These are phyloP conservation scores for Apiospora aurea DNA, from an alignment of 2,329 filamentous ascomycete genomes.

Conservation along the genomic window DNA sequence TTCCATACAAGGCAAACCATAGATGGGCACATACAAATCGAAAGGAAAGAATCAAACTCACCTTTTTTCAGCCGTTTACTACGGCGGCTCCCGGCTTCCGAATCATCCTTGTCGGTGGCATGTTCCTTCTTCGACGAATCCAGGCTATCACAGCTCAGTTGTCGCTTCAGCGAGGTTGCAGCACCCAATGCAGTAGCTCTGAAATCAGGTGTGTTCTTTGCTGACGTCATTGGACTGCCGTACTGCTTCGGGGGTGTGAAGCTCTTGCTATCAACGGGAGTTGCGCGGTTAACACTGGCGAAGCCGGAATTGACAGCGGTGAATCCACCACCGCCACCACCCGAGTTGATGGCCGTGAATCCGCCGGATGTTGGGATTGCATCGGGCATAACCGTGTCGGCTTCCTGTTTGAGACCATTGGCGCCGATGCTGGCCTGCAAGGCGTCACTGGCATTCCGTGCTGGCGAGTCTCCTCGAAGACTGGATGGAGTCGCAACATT, in stretches of 20 bases:
- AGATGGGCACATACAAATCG: neutral
- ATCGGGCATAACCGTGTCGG: conserved; percentile 57
- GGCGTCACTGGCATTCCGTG: conserved; percentile 61
- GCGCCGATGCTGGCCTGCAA: conserved; percentile 54
- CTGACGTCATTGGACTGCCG: conserved; percentile 68
- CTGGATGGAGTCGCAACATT: conserved; percentile 65
- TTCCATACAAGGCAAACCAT: neutral
- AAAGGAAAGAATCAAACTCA: conserved; percentile 48
- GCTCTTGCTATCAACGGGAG: conserved; percentile 58
- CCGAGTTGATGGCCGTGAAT: conserved; percentile 66
- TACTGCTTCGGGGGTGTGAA: conserved; percentile 67
- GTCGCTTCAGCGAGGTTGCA: conserved; percentile 76
- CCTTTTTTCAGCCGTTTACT: conserved; percentile 94
- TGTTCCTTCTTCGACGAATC: conserved; percentile 57
- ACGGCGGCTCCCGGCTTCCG: conserved; percentile 72
- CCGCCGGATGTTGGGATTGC: conserved; percentile 56
- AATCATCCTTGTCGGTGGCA: conserved; percentile 61
- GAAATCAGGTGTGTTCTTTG: conserved; percentile 71
- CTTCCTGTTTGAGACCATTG: conserved; percentile 52
- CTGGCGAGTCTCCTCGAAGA: conserved; percentile 71
- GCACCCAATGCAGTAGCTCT: conserved; percentile 61
- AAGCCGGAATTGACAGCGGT: conserved; percentile 77
- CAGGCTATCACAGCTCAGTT: conserved; percentile 67
- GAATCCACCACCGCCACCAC: conserved; percentile 54
- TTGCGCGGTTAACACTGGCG: conserved; percentile 68